Base-by-base conservation (phyloP, 257 asterid genomes). In the Scutellaria barbata region DNA sequence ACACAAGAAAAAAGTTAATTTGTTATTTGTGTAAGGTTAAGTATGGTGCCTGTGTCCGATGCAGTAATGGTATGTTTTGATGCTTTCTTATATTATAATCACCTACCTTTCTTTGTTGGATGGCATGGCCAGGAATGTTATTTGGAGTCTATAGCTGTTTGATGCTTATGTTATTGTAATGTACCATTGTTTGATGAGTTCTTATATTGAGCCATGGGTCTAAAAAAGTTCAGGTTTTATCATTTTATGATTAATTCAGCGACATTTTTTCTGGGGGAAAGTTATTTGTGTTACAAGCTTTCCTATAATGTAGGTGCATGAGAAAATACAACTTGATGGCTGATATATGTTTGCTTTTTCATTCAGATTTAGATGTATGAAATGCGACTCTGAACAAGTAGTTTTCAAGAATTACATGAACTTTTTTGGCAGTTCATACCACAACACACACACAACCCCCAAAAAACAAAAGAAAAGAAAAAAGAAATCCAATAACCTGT, bases 11-110 rank as follows among this genome's bases (percentile, higher is more conserved):
- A 77, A 95, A 88, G 77, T 68, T 85, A 87, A 74, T 92, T 83
- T 95, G 99, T 80, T 80, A 75, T 79, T 77, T 95, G 81, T 95
- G 99, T 93, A 95, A 92, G 90, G 90, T 84, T 87, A 95, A 89
- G 78, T 81, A 76, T 75, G 99, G 99, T 81, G 92, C 95, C 66
- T 91, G 98, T 82, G 95, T 92, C 64, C 90, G 95, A 67, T 95
- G 99, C 92, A 95, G 98, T 79, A 88, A 87, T 80, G 99, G 99
- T 95, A 95, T 82, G 97, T 86, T 59, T 76, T 83, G 83, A 71
- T 72, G 77, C 81, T 81, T 86, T 80, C 80, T 81, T 72, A 76
- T 61, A 78, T 79, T 83, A 76, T 75, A 69, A 33, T 71, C 74
- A 53, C 74, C 52, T 84, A 80, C 81, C 50, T 80, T 71, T 81